Evolutionary conservation across 129 eudicot species (phyloP), one percentile per base, ranked within the genome.

Genomic region (Ambrosia trifida): DNA sequence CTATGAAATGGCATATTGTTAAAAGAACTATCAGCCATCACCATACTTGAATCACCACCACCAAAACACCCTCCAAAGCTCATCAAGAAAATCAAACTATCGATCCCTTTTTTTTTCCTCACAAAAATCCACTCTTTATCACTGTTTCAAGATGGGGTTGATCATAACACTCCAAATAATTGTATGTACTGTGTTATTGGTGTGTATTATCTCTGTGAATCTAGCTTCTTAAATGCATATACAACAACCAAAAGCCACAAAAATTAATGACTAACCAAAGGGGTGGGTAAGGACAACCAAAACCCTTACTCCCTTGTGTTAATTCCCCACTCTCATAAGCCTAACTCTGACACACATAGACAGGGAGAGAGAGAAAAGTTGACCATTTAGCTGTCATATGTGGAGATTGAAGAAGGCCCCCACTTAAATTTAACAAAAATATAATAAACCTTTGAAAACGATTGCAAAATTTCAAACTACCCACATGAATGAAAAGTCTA

Each of bases 231-330:
- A 77, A 77, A 77, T 70, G 62, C 81, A 51, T 41, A 77, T 72
- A 59, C 95, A 85, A 75, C 95, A 88, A 87, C 95, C 86, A 75
- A 80, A 85, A 82, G 79, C 84, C 82, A 84, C 38, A 78, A 82
- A 57, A 80, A 70, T 81, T 88, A 64, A 78, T 78, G 85, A 71
- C 74, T 75, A 72, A 72, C 80, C 68, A 66, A 75, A 77, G 74
- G 84, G 84, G 87, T 87, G 82, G 89, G 87, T 84, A 77, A 78
- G 49, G 79, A 80, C 85, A 86, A 73, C 88, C 81, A 78, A 77
- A 81, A 1, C 76, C 79, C 75, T 83, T 76, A 74, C 47, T 76
- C 73, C 63, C 68, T 68, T 73, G 59, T 70, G 63, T 60, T 45
- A 72, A 63, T 70, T 49, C 81, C 81, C 69, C 66, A 59, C 76